These are phyloP conservation scores for Collybia nuda DNA, from an alignment of 768 basidiomycete genomes.

Conservation along the genomic window DNA sequence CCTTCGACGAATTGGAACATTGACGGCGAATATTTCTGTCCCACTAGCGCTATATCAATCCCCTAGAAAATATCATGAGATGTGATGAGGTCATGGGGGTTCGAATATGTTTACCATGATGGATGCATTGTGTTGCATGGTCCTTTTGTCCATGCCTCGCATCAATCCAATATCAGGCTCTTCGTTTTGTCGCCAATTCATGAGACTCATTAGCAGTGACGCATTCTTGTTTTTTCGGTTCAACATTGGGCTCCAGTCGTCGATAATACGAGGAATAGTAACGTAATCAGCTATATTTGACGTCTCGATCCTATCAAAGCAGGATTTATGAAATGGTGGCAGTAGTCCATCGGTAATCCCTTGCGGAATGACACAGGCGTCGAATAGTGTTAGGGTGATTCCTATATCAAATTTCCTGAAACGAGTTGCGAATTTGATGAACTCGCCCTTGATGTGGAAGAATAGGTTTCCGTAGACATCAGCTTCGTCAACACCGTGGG, in stretches of 20 bases:
- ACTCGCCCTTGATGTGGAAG: conserved; percentile 30
- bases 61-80: background rate
- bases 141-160: background rate
- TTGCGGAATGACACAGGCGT: conserved; percentile 31
- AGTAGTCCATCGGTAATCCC: conserved; percentile 21
- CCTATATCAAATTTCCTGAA: conserved; percentile 24
- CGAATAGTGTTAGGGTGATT: conserved; percentile 27
- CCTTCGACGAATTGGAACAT: background rate
- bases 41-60: background rate
- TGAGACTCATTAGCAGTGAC: conserved; percentile 25
- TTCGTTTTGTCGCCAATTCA: conserved; percentile 22
- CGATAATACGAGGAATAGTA: conserved; percentile 19
- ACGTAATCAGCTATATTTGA: conserved; percentile 24
- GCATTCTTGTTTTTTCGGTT: conserved; percentile 24
- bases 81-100: no score
- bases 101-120: conserved; percentile 13
- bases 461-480: conserved; percentile 33
- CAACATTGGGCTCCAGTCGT: conserved; percentile 27
- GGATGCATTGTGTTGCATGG: conserved; percentile 12
- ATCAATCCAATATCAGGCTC: conserved; percentile 4
- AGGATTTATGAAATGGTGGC: conserved; percentile 20
- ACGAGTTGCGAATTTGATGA: conserved; percentile 26
- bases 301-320: conserved; percentile 30
- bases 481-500: conserved; percentile 19
- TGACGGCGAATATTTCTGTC: background rate